phyloP scores from a whole-genome alignment of 1,139 yeast species.

The Candida neerlandica region DNA sequence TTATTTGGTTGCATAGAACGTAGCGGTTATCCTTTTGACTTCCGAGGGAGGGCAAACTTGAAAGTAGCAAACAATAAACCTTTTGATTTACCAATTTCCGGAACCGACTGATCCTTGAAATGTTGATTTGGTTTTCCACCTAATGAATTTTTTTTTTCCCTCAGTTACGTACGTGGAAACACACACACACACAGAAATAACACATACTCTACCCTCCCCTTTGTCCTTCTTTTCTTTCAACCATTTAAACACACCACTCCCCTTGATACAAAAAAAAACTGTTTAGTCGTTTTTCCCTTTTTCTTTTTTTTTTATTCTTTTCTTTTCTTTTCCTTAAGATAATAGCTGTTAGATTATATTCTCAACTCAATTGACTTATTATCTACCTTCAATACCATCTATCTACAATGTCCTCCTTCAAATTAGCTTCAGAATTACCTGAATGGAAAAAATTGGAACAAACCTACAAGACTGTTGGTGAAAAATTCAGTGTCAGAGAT shows the following conservation, averaged over 20 bases:
- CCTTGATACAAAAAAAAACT: neutral
- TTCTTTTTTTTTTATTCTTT: neutral
- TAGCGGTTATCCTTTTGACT: neutral
- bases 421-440: constrained; percentile 73
- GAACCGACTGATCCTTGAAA: constrained; percentile 1
- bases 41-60: neutral
- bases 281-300: neutral
- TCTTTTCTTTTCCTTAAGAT: constrained; percentile 7
- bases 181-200: too few species aligned
- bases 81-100: neutral
- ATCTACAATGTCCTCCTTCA: constrained; percentile 45
- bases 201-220: neutral
- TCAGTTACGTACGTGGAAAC: neutral
- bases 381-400: neutral
- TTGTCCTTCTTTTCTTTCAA: neutral
- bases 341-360: neutral
- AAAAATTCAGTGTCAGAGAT: constrained; percentile 69
- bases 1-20: too few species aligned
- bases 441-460: constrained; percentile 82
- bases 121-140: neutral
- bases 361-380: constrained; percentile 9
- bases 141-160: neutral
- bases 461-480: constrained; percentile 67
- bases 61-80: neutral
- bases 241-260: constrained; percentile 1